A percentile compares a stretch with the other conserved stretches of the same genome.
Evolutionary conservation across 805 yeast species (phyloP).

Genomic region (Yamadazyma olivae): DNA sequence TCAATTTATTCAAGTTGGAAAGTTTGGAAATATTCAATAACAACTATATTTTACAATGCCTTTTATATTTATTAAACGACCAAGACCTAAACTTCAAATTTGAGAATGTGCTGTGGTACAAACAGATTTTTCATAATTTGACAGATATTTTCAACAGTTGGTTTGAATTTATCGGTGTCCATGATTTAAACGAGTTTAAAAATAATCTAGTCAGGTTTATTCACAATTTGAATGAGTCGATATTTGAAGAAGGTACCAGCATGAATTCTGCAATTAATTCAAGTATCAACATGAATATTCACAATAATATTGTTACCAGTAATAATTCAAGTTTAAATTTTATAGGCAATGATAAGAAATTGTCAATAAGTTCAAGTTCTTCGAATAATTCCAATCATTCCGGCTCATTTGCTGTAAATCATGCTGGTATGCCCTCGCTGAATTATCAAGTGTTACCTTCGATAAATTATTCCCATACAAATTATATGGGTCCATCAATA

Average conservation of each 20-base stretch:
- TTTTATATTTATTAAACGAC: constrained; percentile 20
- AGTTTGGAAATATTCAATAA: constrained; percentile 15
- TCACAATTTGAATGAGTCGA: constrained; percentile 3
- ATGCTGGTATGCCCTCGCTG: neutral
- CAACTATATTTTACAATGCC: constrained; percentile 26
- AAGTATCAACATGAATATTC: neutral
- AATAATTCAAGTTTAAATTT: no score
- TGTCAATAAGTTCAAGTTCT: neutral
- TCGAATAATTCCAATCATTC: neutral
- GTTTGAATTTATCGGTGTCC: constrained; percentile 9
- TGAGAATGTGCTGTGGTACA: constrained; percentile 6
- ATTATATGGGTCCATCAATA: no score
- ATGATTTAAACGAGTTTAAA: constrained; percentile 3
- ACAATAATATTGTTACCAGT: neutral
- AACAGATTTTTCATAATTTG: constrained; percentile 8
- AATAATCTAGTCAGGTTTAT: constrained; percentile 6
- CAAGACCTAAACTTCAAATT: constrained; percentile 10
- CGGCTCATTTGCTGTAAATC: neutral
- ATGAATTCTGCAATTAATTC: constrained; percentile 1
- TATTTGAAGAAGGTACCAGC: neutral
- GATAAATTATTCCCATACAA: neutral
- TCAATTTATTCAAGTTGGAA: constrained; percentile 14
- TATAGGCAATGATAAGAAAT: neutral
- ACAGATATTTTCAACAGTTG: constrained; percentile 8
- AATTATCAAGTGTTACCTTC: neutral